Base-by-base conservation (phyloP, 2,329 filamentous ascomycete genomes). In the Atkinsonella hypoxylon region DNA sequence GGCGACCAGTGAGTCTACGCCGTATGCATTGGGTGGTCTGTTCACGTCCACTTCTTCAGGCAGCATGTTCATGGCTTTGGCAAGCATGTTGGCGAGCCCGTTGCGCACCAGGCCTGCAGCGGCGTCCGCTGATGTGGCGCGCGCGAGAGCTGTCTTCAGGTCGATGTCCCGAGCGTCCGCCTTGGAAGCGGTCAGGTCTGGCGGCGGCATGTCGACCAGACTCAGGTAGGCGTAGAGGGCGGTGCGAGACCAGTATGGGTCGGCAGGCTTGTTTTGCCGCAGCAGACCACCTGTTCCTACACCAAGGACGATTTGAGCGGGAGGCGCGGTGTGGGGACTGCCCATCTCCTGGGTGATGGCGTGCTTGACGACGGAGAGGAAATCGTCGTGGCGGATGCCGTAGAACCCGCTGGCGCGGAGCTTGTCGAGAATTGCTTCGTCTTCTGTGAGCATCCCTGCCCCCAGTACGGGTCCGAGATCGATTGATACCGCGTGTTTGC, bases 231-330 rank as follows among this genome's bases (percentile, higher is more conserved):
- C 62, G 52, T 75, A 79, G 38, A 77, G 62, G 0, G 74, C 68
- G 0, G 73, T 73, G 6, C 68, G 70, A 10, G 72, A 67, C 75
- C 76, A 79, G 60, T 77, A 79, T 1, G 76, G 74, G 53, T 79
- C 76, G 0, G 69, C 65, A 0, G 73, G 71, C 49, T 70, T 64
- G 58, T 77, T 79, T 56, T 79, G 77, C 5, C 62, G 61, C 12
- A 76, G 68, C 15, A 79, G 65, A 0, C 77, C 77, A 17, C 77
- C 77, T 0, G 76, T 78, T 11, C 76, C 76, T 12, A 78, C 70
- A 7, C 75, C 74, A 18, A 75, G 70, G n/a, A 75, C 65, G 17
- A 79, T 59, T 54, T 78, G 75, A 0, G 72, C 55, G 0, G 75
- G 76, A 34, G 70, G 63, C 5, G 49, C 49, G 5, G 61, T 48